Percentiles rank a stretch among this genome's conserved stretches.
Conservation (phyloP, 2,329 filamentous ascomycete species). For the Fusarium sp. region DNA sequence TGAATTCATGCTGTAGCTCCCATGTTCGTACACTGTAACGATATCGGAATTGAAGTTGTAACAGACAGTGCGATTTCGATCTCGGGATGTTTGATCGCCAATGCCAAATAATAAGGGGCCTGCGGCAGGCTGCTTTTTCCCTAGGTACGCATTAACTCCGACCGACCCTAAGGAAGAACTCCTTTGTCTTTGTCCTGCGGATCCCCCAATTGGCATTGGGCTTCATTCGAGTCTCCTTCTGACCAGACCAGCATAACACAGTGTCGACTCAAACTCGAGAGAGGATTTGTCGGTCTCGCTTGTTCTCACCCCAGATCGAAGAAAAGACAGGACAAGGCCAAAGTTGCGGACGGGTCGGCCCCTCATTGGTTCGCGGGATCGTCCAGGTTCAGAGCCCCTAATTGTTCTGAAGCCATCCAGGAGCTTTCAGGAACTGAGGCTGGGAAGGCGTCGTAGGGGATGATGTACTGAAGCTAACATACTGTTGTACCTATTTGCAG, state of each 20-base stretch:
- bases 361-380: slow-evolving; percentile 44
- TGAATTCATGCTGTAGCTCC: slow-evolving; percentile 4
- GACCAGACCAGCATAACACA: slow-evolving; percentile 27
- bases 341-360: slow-evolving; percentile 46
- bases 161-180: neutral
- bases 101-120: slow-evolving; percentile 39
- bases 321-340: slow-evolving; percentile 33
- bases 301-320: slow-evolving; percentile 36
- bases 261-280: slow-evolving; percentile 30
- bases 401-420: slow-evolving; percentile 41
- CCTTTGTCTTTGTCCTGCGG: neutral
- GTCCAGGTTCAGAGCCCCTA: slow-evolving; percentile 43
- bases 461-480: slow-evolving; percentile 18
- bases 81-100: slow-evolving; percentile 37
- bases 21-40: neutral
- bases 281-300: slow-evolving; percentile 36
- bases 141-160: slow-evolving; percentile 5
- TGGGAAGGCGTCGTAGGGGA: slow-evolving; percentile 31
- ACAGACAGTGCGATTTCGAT: slow-evolving; percentile 34
- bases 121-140: slow-evolving; percentile 17
- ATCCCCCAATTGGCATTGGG: neutral
- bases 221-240: neutral
- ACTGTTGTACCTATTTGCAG: slow-evolving; percentile 9
- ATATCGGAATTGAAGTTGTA: slow-evolving; percentile 10
- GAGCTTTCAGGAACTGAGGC: slow-evolving; percentile 39